Evolutionary conservation across 208 protist genomes (phyloP).

Genomic region (Trypanosomatidae sp.): DNA sequence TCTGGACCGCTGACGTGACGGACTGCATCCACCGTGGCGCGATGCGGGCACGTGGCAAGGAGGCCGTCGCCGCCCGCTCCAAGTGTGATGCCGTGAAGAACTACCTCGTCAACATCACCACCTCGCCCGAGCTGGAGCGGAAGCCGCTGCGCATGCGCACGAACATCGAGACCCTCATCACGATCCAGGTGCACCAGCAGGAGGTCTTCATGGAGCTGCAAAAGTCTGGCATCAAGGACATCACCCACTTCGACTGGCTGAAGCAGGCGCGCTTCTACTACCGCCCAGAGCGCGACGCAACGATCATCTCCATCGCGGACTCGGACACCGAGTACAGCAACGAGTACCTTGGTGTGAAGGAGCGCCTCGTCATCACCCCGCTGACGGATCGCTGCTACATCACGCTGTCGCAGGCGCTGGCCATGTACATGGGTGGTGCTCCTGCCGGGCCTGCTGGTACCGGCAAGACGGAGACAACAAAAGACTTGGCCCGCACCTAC

Average conservation of each 20-base stretch:
- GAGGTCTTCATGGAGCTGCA: conserved; percentile 94
- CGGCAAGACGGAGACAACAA: conserved; percentile 65
- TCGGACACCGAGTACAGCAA: conserved; percentile 95
- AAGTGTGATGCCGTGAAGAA: conserved; percentile 92
- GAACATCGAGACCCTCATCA: conserved; percentile 96
- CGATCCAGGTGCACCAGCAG: conserved; percentile 95
- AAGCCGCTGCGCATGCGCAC: conserved; percentile 89
- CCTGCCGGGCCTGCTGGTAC: conserved; percentile 2
- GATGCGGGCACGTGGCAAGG: conserved; percentile 79
- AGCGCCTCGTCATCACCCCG: conserved; percentile 59
- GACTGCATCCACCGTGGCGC: conserved; percentile 90
- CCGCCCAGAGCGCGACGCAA: conserved; percentile 88
- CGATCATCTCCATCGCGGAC: conserved; percentile 93
- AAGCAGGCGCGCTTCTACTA: conserved; percentile 96
- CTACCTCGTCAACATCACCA: conserved; percentile 92
- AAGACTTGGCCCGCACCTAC: conserved; percentile 94
- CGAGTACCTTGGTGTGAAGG: conserved; percentile 96
- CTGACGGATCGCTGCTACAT: neutral
- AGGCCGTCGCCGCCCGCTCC: conserved; percentile 68
- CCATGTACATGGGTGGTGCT: conserved; percentile 1
- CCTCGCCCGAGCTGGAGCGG: conserved; percentile 82
- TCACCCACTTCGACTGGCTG: conserved; percentile 94
- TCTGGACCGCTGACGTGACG: conserved; percentile 96
- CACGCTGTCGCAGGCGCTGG: neutral
- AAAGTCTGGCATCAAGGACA: conserved; percentile 84